phyloP scores from a whole-genome alignment of 768 basidiomycete species.

The Daedaleopsis nitida region DNA sequence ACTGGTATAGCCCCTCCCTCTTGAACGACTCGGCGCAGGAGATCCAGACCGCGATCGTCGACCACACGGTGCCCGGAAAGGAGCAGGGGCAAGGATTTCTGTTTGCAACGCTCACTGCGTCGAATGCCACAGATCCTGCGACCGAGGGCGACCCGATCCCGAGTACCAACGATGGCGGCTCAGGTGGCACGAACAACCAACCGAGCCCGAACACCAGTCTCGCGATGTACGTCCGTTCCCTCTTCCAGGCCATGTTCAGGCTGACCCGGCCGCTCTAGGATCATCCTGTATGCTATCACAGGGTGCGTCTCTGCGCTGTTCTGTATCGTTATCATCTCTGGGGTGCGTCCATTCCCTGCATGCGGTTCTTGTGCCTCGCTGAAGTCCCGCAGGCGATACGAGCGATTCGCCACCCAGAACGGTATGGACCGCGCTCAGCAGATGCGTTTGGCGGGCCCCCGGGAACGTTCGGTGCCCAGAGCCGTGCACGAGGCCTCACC shows the following conservation, averaged over 20 bases:
- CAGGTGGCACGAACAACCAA: background rate
- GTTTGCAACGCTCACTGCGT: constrained; percentile 66
- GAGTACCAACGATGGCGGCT: constrained; percentile 19
- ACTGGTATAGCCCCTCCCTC: constrained; percentile 58
- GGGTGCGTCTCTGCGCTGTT: constrained; percentile 88
- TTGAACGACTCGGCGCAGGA: constrained; percentile 54
- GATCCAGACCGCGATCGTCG: constrained; percentile 47
- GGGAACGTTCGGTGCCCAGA: constrained; percentile 45
- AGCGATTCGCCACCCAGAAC: constrained; percentile 85
- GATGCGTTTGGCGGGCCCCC: constrained; percentile 31
- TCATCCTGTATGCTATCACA: constrained; percentile 84
- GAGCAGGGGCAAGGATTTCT: constrained; percentile 60
- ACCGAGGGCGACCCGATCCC: constrained; percentile 31
- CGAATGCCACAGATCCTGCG: constrained; percentile 53
- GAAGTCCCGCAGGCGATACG: constrained; percentile 60
- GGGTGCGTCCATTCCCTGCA: constrained; percentile 48
- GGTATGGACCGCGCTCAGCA: constrained; percentile 76
- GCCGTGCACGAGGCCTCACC: constrained; percentile 81
- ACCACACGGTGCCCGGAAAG: constrained; percentile 44
- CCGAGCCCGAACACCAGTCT: constrained; percentile 32
- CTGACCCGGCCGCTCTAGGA: constrained; percentile 44
- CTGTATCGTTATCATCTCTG: constrained; percentile 81
- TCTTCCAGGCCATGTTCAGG: background rate
- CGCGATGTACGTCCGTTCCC: constrained; percentile 60
- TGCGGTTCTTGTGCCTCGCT: constrained; percentile 1